Base-by-base conservation (phyloP, 2,329 filamentous ascomycete genomes). In the Arthrinium puccinioides region DNA sequence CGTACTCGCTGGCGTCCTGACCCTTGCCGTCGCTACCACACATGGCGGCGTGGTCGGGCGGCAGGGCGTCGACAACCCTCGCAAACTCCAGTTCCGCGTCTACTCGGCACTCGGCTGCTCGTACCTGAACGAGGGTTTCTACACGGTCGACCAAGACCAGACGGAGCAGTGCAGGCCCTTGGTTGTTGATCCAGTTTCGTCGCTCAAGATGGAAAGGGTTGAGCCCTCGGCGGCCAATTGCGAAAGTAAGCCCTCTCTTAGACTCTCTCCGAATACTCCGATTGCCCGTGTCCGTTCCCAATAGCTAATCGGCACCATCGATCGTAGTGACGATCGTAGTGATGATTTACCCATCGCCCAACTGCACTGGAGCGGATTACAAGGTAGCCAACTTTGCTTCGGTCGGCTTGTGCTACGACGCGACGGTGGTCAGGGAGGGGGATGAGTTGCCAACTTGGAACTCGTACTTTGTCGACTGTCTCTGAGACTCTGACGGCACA, bases 51-150 rank as follows among this genome's bases (percentile, higher is more conserved):
- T 31, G 5, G 33, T 38, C 21, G 16, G n/a, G 3, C 40, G 40
- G 15, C 40, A 42, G 27, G 40, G 36, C 8, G n/a, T 16, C n/a
- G 31, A 34, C 23, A 42, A 42, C 20, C 40, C 40, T 21, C 40
- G 40, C 13, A 32, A 39, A 7, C 32, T 21, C 24, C 40, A 43
- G 21, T 39, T 43, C 32, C 28, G 40, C 14, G 34, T 43, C 28
- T 43, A 32, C 21, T 43, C 40, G 14, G 33, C 21, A 6, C 14
- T 30, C 6, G 37, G 37, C 19, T 43, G 40, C 30, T 37, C 21
- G 11, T 31, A 37, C 23, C 11, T 39, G 14, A 43, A 43, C 30
- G 21, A 43, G 21, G 40, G 40, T 21, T 40, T 43, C 30, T 43
- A 37, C 28, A 43, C 40, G 4, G 32, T 43, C 20, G 40, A 43